phyloP scores from a whole-genome alignment of 345 rosid species.

The Pseudoturritis turrita region DNA sequence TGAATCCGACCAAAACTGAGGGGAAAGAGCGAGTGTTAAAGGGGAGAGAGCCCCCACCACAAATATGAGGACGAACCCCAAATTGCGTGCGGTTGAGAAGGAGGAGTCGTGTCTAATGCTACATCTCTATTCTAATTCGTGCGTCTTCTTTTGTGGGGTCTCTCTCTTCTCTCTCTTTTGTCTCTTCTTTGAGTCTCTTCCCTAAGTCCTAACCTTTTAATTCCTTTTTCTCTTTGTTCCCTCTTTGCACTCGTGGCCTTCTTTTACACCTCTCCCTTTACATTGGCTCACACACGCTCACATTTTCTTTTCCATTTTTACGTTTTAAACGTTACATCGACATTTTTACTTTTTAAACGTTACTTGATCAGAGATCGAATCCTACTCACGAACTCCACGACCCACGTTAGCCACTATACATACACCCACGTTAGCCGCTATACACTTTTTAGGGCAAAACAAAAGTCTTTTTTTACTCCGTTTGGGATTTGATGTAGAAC shows the following conservation, averaged over 20 bases:
- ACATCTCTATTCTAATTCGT: conserved; percentile 9
- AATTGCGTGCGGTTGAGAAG: conserved; percentile 11
- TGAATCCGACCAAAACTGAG: conserved; percentile 29
- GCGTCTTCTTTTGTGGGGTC: conserved; percentile 25
- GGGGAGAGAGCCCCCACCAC: conserved; percentile 16
- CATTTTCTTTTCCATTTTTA: background rate
- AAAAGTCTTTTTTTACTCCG: no score
- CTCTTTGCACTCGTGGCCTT: conserved; percentile 21
- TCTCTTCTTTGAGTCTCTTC: conserved; percentile 2
- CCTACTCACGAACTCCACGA: no score
- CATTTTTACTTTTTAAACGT: no score
- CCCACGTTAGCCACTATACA: no score
- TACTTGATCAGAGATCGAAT: no score
- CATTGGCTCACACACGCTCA: conserved; percentile 5
- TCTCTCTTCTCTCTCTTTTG: conserved; percentile 20
- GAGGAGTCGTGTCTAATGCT: conserved; percentile 23
- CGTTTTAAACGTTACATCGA: background rate
- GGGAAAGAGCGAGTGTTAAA: conserved; percentile 8
- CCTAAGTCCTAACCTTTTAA: background rate
- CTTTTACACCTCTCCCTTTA: conserved; percentile 17
- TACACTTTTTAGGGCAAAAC: no score
- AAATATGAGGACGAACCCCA: conserved; percentile 9
- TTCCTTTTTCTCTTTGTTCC: conserved; percentile 12
- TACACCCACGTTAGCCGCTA: no score
- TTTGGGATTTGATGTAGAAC: no score